Evolutionary conservation across 2,329 filamentous ascomycete species (phyloP), one percentile per base, ranked within the genome.

Genomic region (Aciculosporium take): DNA sequence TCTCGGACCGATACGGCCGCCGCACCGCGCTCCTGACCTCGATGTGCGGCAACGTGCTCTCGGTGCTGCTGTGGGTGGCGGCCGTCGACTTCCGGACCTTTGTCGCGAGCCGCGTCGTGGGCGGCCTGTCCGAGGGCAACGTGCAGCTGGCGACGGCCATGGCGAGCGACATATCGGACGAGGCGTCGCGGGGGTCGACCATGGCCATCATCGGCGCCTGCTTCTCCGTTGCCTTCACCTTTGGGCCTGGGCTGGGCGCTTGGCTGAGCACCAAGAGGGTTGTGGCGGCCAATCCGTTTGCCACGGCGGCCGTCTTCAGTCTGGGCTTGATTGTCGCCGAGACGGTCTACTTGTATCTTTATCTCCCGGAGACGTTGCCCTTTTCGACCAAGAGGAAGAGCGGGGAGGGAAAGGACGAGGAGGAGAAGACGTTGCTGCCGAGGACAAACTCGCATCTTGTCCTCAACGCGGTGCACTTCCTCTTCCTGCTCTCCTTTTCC

Each of bases 151-250:
- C 91, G 4, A 91, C 89, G 48, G 89, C 91, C 32, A 96, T 98
- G 59, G 91, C 91, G 15, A 91, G 89, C 30, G 91, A 98, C 59
- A 88, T 98, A 49, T 94, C 85, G 33, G 87, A 93, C 53, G 82
- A 89, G 51, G 72, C 74, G 43, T 82, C 81, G 54, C 77, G 91
- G 23, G 86, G 89, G 18, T 79, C 85, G 17, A 95, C 91, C 32
- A 95, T 98, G 86, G 91, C 91, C 7, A 71, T 98, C 41, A 89
- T 98, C 23, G 91, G 91, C 45, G 88, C 84, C 12, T 96, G 91
- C 65, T 98, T 98, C 65, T 94, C 85, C 46, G 80, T 98, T 51
- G 91, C 91, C 15, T 98, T 98, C 58, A 98, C 91, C 1, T 93
- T 95, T 57, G 91, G 91, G 0, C 91, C 91, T 0, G 87, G 87